Conservation (phyloP, 2,329 filamentous ascomycete genomes). For the Exutisphaerella laricina region DNA sequence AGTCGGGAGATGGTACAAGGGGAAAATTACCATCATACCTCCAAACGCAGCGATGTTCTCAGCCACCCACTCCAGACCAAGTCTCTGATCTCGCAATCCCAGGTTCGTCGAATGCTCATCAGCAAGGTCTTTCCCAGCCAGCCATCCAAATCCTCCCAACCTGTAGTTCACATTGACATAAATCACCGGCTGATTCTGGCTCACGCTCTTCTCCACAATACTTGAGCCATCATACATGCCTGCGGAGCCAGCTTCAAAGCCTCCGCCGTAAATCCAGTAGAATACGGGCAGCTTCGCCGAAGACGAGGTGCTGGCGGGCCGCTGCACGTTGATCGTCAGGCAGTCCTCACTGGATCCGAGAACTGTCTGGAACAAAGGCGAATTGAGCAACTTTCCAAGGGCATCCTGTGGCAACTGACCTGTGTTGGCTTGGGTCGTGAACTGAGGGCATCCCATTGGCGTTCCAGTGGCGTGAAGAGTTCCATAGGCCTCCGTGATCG, state of each 20-base stretch:
- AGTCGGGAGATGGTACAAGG: too few relatives aligned
- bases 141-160: slow-evolving; percentile 32
- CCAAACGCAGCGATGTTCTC: slow-evolving; percentile 46
- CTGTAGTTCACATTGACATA: slow-evolving; percentile 22
- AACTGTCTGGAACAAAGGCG: slow-evolving; percentile 35
- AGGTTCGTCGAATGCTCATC: slow-evolving; percentile 33
- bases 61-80: slow-evolving; percentile 13
- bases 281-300: slow-evolving; percentile 41
- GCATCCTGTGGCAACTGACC: slow-evolving; percentile 32
- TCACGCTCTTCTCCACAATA: slow-evolving; percentile 38
- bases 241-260: slow-evolving; percentile 34
- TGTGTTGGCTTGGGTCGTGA: slow-evolving; percentile 51
- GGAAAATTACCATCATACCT: too few relatives aligned
- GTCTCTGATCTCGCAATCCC: slow-evolving; percentile 29
- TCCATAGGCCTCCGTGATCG: slow-evolving; percentile 44
- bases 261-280: slow-evolving; percentile 46
- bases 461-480: slow-evolving; percentile 53
- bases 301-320: slow-evolving; percentile 36
- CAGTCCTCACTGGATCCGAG: slow-evolving; percentile 40
- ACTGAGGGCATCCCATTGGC: slow-evolving; percentile 64
- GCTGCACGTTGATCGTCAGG: slow-evolving; percentile 30
- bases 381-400: slow-evolving; percentile 35
- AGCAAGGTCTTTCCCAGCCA: slow-evolving; percentile 28
- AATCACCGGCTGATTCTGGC: slow-evolving; percentile 49
- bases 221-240: slow-evolving; percentile 35